Conservation (phyloP, 768 basidiomycete genomes). For the Lactarius hatsudake region DNA sequence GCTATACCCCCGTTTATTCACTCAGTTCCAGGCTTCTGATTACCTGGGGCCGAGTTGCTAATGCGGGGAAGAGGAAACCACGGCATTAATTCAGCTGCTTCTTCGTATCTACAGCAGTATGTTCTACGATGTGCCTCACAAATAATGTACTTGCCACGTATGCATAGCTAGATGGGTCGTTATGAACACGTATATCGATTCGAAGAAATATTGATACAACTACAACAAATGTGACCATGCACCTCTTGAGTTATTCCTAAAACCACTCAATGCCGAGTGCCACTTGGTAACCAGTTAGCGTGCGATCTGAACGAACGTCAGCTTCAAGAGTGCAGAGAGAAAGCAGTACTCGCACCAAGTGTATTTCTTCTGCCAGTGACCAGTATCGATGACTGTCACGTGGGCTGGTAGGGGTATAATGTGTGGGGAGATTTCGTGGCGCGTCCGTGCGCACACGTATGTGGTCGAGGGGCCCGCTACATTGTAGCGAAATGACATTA, state of each 20-base stretch:
- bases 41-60: conserved; percentile 25
- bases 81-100: conserved; percentile 26
- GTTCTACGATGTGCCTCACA: conserved; percentile 25
- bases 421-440: neutral
- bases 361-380: too few species aligned
- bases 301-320: neutral
- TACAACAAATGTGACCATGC: neutral
- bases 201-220: neutral
- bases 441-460: conserved; percentile 4
- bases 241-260: neutral
- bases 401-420: neutral
- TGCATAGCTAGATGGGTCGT: neutral
- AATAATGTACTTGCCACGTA: neutral
- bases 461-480: conserved; percentile 27
- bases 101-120: conserved; percentile 14
- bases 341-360: neutral
- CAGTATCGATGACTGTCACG: neutral
- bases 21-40: conserved; percentile 15
- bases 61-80: conserved; percentile 19
- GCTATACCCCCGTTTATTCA: conserved; percentile 17
- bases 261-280: neutral
- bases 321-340: neutral
- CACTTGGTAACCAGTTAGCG: too few species aligned
- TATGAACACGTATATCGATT: neutral
- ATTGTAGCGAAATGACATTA: conserved; percentile 21